Base-by-base conservation (phyloP, 306 rosid genomes). In the Trifolium dubium region DNA sequence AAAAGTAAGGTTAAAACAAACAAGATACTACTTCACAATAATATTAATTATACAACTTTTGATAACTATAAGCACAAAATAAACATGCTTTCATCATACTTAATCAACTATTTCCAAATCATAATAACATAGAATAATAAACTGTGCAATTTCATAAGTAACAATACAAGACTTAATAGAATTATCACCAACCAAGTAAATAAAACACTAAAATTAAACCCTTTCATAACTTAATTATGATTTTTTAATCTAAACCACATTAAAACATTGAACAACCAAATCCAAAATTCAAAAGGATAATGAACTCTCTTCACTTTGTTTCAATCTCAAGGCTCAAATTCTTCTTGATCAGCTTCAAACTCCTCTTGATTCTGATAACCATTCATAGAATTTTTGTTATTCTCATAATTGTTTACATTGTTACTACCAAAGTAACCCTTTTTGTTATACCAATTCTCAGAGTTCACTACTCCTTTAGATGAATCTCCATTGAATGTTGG, bases 271-370 rank as follows among this genome's bases (percentile, higher is more conserved):
- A 69, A 31, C 81, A 76, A 18, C 6, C 77, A 78, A 59, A 44
- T 34, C 35, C 34, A 65, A 44, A 18, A 67, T 64, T 44, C 74
- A 41, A 43, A 65, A 61, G 60, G 53, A 78, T 53, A 80, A 58
- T 61, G 72, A 83, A 58, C 37, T 19, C 37, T 19, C 69, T 80
- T 73, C 65, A 82, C 83, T 80, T 59, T 64, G 59, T 51, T 46
- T 58, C 19, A 72, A 77, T 53, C 55, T 87, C 84, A 89, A 59
- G 98, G 99, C 43, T 78, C 82, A 31, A 90, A 93, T 40, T 85
- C 83, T 4, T 86, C 83, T 43, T 81, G 81, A n/a, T 71, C 86
- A 18, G 83, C 81, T 39, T 91, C 87, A 71, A 86, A 86, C 79
- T 74, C 71, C 35, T 74, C 79, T 46, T 76, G 85, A 58, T 88